Conservation (phyloP, 2,329 filamentous ascomycete genomes). For the Cercospora citrullina region DNA sequence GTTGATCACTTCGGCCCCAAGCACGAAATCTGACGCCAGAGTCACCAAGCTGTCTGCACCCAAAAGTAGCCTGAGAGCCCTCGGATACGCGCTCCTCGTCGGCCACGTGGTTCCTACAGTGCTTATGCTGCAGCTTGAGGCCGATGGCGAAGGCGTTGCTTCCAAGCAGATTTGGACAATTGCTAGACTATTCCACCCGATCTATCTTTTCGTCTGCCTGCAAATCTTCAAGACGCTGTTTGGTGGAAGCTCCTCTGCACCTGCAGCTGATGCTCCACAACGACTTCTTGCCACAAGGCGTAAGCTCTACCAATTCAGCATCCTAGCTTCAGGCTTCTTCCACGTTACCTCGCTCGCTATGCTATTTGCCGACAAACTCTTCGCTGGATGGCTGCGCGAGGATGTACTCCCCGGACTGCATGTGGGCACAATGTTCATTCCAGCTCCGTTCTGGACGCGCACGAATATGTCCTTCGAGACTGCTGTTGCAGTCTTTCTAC, state of each 20-base stretch:
- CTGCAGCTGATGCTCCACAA: conserved; percentile 5
- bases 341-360: conserved; percentile 25
- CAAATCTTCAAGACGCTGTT: conserved; percentile 9
- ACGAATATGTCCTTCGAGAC: conserved; percentile 15
- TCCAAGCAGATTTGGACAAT: conserved; percentile 30
- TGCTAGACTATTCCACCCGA: conserved; percentile 27
- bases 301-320: conserved; percentile 28
- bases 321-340: conserved; percentile 27
- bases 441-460: conserved; percentile 24
- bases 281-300: conserved; percentile 14
- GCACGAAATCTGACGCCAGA: conserved; percentile 6
- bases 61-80: conserved; percentile 17
- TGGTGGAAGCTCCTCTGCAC: neutral
- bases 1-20: conserved; percentile 16
- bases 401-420: conserved; percentile 20
- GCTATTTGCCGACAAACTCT: conserved; percentile 16
- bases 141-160: conserved; percentile 23
- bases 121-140: conserved; percentile 24
- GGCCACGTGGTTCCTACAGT: conserved; percentile 28
- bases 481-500: conserved; percentile 29
- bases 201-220: conserved; percentile 20
- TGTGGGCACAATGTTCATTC: conserved; percentile 18
- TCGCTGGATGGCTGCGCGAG: conserved; percentile 22
- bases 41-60: conserved; percentile 6
- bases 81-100: conserved; percentile 26